Evolutionary conservation across 768 basidiomycete species (phyloP).

Genomic region (Pleurotus pulmonarius): DNA sequence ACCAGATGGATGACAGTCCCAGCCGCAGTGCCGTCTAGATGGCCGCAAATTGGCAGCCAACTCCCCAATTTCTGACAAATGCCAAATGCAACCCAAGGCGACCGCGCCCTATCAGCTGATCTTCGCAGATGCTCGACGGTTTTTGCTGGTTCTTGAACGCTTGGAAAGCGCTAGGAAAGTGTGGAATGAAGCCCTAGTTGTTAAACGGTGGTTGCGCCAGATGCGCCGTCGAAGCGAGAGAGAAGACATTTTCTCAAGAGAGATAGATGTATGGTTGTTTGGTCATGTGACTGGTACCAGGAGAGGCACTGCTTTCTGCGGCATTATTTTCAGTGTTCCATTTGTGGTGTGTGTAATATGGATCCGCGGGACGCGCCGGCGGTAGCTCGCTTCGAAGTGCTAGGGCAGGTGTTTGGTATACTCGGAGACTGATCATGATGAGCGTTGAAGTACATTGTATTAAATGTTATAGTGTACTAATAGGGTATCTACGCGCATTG

Average conservation of each 20-base stretch:
- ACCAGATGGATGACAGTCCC: neutral
- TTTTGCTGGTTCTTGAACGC: constrained; percentile 57
- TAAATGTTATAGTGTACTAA: too few species aligned
- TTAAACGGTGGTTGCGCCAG: constrained; percentile 14
- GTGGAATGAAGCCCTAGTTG: constrained; percentile 13
- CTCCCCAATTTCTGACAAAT: neutral
- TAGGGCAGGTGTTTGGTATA: too few species aligned
- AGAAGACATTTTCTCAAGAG: constrained; percentile 35
- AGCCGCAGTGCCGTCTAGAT: too few species aligned
- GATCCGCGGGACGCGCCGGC: too few species aligned
- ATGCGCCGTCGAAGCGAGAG: constrained; percentile 23
- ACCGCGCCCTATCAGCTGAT: constrained; percentile 34
- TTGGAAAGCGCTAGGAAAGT: constrained; percentile 14
- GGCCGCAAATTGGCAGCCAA: neutral
- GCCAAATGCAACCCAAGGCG: neutral
- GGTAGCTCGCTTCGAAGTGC: too few species aligned
- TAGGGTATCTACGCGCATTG: too few species aligned
- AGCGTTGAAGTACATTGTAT: too few species aligned
- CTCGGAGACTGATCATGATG: too few species aligned
- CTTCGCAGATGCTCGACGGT: constrained; percentile 65
- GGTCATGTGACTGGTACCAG: constrained; percentile 13
- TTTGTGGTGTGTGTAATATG: too few species aligned
- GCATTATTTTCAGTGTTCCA: too few species aligned
- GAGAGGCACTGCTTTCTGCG: too few species aligned
- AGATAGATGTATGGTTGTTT: constrained; percentile 40